Conservation (phyloP, 352 stramenopile genomes). For the Phytophthora pistaciae region DNA sequence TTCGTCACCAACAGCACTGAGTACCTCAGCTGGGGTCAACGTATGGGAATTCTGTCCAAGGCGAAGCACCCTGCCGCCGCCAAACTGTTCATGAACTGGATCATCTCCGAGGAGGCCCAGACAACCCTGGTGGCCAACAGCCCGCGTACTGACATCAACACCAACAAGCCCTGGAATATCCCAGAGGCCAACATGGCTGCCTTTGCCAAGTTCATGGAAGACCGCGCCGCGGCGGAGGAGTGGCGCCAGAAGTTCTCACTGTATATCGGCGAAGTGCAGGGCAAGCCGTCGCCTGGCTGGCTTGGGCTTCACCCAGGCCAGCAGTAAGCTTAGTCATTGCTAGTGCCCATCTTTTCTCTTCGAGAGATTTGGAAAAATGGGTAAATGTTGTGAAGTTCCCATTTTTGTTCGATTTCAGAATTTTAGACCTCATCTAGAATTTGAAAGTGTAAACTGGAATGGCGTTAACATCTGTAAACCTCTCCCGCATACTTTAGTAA, state of each 20-base stretch:
- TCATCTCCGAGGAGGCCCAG: slow-evolving; percentile 40
- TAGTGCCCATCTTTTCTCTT: background rate
- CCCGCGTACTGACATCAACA: slow-evolving; percentile 47
- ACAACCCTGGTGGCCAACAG: slow-evolving; percentile 20
- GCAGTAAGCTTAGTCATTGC: background rate
- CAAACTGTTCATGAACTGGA: slow-evolving; percentile 62
- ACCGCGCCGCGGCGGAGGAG: slow-evolving; percentile 46
- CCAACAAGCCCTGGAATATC: slow-evolving; percentile 35
- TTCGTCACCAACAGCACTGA: slow-evolving; percentile 31
- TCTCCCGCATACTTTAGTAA: background rate
- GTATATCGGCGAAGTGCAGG: slow-evolving; percentile 2
- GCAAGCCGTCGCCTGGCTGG: slow-evolving; percentile 1
- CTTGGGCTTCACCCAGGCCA: background rate
- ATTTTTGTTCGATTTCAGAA: background rate
- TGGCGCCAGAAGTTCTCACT: slow-evolving; percentile 18
- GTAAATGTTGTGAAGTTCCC: background rate
- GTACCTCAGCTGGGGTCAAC: slow-evolving; percentile 49
- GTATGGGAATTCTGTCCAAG: slow-evolving; percentile 55
- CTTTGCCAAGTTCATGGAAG: slow-evolving; percentile 51
- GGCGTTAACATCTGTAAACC: background rate
- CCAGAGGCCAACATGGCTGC: slow-evolving; percentile 27
- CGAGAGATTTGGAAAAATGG: background rate
- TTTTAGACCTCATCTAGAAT: background rate
- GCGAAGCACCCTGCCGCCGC: slow-evolving; percentile 46
- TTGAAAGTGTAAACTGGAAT: background rate